Percentiles rank a stretch among this genome's conserved stretches.
Conservation (phyloP, 805 yeast genomes). For the Pichia nakasei region DNA sequence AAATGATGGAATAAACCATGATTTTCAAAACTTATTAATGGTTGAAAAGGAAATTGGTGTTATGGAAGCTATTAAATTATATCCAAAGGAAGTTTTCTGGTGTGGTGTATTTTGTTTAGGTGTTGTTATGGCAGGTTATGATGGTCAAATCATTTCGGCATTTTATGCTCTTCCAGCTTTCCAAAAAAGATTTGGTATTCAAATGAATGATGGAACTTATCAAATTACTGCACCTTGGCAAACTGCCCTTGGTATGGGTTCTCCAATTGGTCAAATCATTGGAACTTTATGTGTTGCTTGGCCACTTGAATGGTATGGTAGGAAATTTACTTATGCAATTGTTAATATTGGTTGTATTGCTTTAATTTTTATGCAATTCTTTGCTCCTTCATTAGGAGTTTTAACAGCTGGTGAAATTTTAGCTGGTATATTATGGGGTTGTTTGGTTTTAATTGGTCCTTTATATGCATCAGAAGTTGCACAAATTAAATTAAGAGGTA, state of each 20-base stretch:
- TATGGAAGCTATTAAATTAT: constrained; percentile 28
- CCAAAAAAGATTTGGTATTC: constrained; percentile 14
- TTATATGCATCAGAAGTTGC: constrained; percentile 53
- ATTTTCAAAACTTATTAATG: constrained; percentile 1
- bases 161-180: constrained; percentile 10
- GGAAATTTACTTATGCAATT: constrained; percentile 30
- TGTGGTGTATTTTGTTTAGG: constrained; percentile 28
- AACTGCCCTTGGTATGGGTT: constrained; percentile 29
- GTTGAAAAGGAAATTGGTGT: constrained; percentile 16
- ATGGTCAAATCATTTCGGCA: constrained; percentile 31
- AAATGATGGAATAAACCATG: constrained; percentile 1
- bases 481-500: constrained; percentile 40
- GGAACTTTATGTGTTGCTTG: constrained; percentile 34
- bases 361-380: constrained; percentile 32
- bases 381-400: constrained; percentile 30
- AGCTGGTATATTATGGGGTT: constrained; percentile 46
- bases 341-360: constrained; percentile 24
- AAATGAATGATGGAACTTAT: constrained; percentile 18
- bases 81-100: constrained; percentile 34
- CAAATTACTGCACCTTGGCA: constrained; percentile 38
- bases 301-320: constrained; percentile 34
- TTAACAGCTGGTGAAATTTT: constrained; percentile 36
- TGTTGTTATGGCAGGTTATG: constrained; percentile 36
- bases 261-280: constrained; percentile 22
- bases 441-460: constrained; percentile 41